These are phyloP conservation scores for Nemania diffusa DNA, from an alignment of 2,329 filamentous ascomycete genomes.

Conservation along the genomic window DNA sequence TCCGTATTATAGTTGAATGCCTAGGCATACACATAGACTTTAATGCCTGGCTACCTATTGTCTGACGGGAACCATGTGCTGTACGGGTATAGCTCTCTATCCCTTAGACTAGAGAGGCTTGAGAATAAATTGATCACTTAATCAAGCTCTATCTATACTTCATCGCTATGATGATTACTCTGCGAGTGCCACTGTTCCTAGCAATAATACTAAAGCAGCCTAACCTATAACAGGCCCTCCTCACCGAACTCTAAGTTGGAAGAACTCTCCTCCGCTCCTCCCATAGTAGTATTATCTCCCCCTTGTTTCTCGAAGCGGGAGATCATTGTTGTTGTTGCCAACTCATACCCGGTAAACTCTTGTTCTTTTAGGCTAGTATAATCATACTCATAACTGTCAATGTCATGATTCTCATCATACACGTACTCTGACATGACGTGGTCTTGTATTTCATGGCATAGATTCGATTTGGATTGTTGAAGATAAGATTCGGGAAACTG, in stretches of 20 bases:
- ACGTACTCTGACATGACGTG: conserved; percentile 16
- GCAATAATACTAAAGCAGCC: not conserved
- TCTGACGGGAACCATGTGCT: not conserved
- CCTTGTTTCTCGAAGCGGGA: not conserved
- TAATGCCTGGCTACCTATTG: not conserved
- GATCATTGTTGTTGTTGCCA: not conserved
- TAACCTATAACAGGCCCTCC: not conserved
- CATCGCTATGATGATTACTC: not conserved
- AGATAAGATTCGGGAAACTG: not conserved
- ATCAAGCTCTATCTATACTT: too few species aligned
- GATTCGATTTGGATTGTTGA: not conserved
- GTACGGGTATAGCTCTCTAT: not conserved
- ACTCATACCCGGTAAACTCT: not conserved
- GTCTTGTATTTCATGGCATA: not conserved
- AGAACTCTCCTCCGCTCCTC: not conserved
- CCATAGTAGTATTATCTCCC: not conserved
- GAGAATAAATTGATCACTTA: not conserved
- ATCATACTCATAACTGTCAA: conserved; percentile 4
- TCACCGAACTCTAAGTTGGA: not conserved
- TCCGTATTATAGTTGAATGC: not conserved
- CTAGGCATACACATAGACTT: not conserved
- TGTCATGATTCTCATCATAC: conserved; percentile 18
- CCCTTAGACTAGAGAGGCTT: not conserved
- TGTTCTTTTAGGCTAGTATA: not conserved
- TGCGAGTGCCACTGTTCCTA: not conserved